Evolutionary conservation across 1,139 yeast species (phyloP).

Genomic region (Scheffersomyces insectosa): DNA sequence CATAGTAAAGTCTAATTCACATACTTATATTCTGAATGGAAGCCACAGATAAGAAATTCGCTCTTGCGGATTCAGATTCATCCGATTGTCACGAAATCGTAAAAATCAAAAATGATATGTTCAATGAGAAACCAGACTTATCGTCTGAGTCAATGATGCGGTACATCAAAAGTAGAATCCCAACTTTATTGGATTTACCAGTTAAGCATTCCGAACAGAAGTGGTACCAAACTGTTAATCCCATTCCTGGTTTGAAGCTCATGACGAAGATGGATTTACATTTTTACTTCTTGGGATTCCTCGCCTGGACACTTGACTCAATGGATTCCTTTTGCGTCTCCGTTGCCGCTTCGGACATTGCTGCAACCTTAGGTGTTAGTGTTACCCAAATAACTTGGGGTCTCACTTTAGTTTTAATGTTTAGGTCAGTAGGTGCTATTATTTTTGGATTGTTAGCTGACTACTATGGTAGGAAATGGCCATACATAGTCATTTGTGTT

Average conservation of each 20-base stretch:
- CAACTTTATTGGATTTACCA: slow-evolving; percentile 17
- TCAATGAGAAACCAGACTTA: slow-evolving; percentile 6
- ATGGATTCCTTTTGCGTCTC: slow-evolving; percentile 75
- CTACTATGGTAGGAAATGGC: slow-evolving; percentile 72
- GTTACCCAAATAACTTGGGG: slow-evolving; percentile 74
- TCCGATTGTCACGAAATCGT: too few relatives aligned
- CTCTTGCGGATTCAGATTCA: too few relatives aligned
- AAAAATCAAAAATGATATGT: background rate
- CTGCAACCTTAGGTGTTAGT: slow-evolving; percentile 48
- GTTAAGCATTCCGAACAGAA: slow-evolving; percentile 9
- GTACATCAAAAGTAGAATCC: slow-evolving; percentile 13
- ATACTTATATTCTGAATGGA: too few relatives aligned
- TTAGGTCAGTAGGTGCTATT: slow-evolving; percentile 77
- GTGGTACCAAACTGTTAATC: slow-evolving; percentile 41
- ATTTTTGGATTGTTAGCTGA: slow-evolving; percentile 69
- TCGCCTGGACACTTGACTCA: slow-evolving; percentile 81
- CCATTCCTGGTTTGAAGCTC: slow-evolving; percentile 50
- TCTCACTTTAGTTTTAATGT: slow-evolving; percentile 74
- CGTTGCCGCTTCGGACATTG: slow-evolving; percentile 57
- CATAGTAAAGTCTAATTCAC: too few relatives aligned
- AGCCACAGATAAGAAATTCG: too few relatives aligned
- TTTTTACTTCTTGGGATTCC: slow-evolving; percentile 61
- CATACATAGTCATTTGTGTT: slow-evolving; percentile 54
- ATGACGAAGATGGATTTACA: slow-evolving; percentile 58
- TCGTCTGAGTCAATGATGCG: slow-evolving; percentile 1